Base-by-base conservation (phyloP, 768 basidiomycete genomes). In the Cystobasidium ongulense region DNA sequence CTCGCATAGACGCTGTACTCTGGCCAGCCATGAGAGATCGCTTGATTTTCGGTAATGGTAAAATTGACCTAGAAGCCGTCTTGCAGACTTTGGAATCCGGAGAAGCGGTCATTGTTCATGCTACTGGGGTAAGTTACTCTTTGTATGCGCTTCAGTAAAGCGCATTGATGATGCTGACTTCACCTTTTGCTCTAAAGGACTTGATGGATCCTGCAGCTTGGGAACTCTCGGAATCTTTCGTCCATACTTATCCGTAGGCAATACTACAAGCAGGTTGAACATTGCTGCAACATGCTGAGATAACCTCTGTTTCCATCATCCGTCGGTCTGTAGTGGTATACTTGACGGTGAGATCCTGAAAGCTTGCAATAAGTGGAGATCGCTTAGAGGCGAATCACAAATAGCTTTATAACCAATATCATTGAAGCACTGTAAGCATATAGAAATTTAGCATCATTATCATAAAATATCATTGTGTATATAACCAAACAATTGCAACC, bases 91-190 rank as follows among this genome's bases (percentile, higher is more conserved):
- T 64, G 10, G 36, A 64, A 1, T 4, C 5, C 29, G 25, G 25
- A 23, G 41, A 27, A 15, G 41, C 63, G 13, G 23, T 59, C 11
- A 59, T 59, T 27, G 25, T 64, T 5, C 63, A 64, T 23, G 36
- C 63, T 31, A 64, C 63, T 25, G 35, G 63, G 11, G 63, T 64
- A 17, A 64, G 63, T n/a, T n/a, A n/a, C n/a, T n/a, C n/a, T 31
- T 25, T 59, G 57, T 11, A 31, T 59, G 11, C 15, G 57, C 25
- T 59, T n/a, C 29, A 15, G 57, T n/a, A n/a, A n/a, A n/a, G n/a
- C n/a, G n/a, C n/a, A n/a, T n/a, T n/a, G n/a, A n/a, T n/a, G n/a
- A n/a, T n/a, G n/a, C n/a, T n/a, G n/a, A n/a, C n/a, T n/a, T n/a
- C n/a, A n/a, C n/a, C 46, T 4, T 50, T 50, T 11, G 18, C 7